These are phyloP conservation scores for Phaffia australis DNA, from an alignment of 768 basidiomycete genomes.

Conservation along the genomic window DNA sequence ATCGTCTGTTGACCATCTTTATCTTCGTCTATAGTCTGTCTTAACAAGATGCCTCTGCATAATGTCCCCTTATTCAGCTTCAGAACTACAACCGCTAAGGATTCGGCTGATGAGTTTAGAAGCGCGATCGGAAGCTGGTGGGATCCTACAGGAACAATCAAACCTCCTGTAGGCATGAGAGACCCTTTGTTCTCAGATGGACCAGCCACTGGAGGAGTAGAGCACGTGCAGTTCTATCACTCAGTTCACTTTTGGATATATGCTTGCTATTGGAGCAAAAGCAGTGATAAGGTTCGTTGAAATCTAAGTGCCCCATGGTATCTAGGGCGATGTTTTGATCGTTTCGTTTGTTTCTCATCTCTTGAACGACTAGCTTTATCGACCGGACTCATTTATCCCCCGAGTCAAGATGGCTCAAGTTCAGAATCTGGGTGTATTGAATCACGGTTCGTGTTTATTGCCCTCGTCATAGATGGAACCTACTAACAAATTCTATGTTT, in stretches of 20 bases:
- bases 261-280: slow-evolving; percentile 19
- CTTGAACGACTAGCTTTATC: not conserved
- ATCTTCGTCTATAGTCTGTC: slow-evolving; percentile 64
- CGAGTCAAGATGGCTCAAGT: slow-evolving; percentile 25
- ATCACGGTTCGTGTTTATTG: slow-evolving; percentile 12
- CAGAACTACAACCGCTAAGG: slow-evolving; percentile 7
- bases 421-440: slow-evolving; percentile 24
- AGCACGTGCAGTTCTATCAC: slow-evolving; percentile 15
- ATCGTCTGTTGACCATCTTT: not conserved
- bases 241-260: slow-evolving; percentile 25
- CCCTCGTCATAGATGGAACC: not conserved
- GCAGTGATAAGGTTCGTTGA: slow-evolving; percentile 12
- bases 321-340: not conserved
- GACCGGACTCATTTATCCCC: slow-evolving; percentile 16
- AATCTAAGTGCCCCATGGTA: not conserved
- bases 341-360: not conserved
- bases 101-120: not conserved
- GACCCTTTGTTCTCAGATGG: slow-evolving; percentile 24
- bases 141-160: not conserved
- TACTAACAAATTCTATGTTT: not conserved
- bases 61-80: slow-evolving; percentile 90
- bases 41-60: slow-evolving; percentile 84
- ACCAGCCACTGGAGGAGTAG: slow-evolving; percentile 1
- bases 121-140: not conserved
- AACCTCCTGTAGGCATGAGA: not conserved